Conservation (phyloP, 169 alveolate species). For the Eimeria sp. region DNA sequence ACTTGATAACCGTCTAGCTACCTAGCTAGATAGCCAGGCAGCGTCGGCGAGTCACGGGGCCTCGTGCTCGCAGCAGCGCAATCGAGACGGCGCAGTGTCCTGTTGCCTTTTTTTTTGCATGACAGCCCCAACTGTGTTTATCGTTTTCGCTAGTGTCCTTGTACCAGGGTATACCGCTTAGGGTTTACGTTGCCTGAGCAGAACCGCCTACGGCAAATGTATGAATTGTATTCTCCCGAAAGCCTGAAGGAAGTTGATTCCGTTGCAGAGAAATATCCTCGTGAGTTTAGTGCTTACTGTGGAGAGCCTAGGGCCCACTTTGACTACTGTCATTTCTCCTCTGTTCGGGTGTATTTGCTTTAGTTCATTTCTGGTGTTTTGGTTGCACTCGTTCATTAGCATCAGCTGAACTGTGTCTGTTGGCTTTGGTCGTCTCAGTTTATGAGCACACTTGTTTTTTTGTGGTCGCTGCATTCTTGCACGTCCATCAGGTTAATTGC, state of each 20-base stretch:
- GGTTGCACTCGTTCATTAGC: too few relatives aligned
- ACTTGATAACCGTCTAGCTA: not conserved
- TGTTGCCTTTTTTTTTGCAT: not conserved
- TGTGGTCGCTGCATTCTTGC: not conserved
- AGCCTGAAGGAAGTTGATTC: constrained; percentile 23
- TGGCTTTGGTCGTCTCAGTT: too few relatives aligned
- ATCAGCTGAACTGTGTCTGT: too few relatives aligned
- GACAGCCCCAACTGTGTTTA: not conserved
- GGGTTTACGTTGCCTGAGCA: constrained; percentile 7
- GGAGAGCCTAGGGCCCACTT: not conserved
- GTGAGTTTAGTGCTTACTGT: constrained; percentile 18
- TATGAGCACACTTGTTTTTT: too few relatives aligned
- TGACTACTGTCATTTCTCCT: not conserved
- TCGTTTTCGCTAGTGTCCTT: not conserved
- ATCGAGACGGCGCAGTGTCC: not conserved
- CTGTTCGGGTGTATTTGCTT: not conserved
- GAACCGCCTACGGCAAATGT: constrained; percentile 35
- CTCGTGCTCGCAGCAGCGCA: not conserved
- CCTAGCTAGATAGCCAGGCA: not conserved
- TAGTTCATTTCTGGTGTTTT: not conserved
- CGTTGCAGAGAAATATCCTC: constrained; percentile 20
- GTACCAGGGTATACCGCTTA: not conserved
- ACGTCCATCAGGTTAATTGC: not conserved
- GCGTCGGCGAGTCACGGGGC: not conserved
- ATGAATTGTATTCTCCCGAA: constrained; percentile 37